A percentile compares a stretch with the other conserved stretches of the same genome.
Conservation (phyloP, 805 yeast genomes). For the Schizosaccharomyces cryophilus region DNA sequence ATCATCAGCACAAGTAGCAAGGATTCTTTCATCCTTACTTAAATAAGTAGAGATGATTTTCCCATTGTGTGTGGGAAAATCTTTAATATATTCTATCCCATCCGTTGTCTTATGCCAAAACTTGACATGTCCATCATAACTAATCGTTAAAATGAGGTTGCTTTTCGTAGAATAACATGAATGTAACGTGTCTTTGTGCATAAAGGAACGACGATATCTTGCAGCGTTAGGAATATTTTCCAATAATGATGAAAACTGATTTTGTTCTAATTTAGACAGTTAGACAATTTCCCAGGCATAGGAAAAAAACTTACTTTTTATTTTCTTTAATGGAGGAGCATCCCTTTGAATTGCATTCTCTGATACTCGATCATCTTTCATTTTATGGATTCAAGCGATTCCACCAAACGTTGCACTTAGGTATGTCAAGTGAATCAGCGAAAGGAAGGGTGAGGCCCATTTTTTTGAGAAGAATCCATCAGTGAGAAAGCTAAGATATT, state of each 20-base stretch:
- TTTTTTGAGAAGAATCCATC: too few species aligned
- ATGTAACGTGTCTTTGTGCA: slow-evolving; percentile 9
- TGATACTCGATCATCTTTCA: too few species aligned
- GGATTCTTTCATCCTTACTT: slow-evolving; percentile 10
- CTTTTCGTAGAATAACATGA: slow-evolving; percentile 3
- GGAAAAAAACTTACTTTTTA: background rate
- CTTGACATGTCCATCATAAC: slow-evolving; percentile 16
- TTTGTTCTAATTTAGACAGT: background rate
- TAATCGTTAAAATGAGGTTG: slow-evolving; percentile 13
- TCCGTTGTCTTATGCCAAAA: slow-evolving; percentile 13
- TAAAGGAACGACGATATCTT: slow-evolving; percentile 11
- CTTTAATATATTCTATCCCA: slow-evolving; percentile 15
- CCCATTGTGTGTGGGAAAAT: slow-evolving; percentile 11
- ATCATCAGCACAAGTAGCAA: slow-evolving; percentile 12
- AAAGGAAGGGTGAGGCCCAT: too few species aligned
- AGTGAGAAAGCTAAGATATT: too few species aligned
- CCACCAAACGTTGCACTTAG: too few species aligned
- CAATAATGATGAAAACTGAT: slow-evolving; percentile 8
- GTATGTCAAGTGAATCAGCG: too few species aligned
- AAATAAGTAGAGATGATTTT: slow-evolving; percentile 7
- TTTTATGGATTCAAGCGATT: too few species aligned
- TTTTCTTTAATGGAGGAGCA: background rate
- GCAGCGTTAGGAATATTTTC: slow-evolving; percentile 7
- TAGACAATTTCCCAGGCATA: background rate
- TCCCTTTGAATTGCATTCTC: too few species aligned